A percentile compares a stretch with the other conserved stretches of the same genome.
phyloP scores from a whole-genome alignment of 2,329 filamentous ascomycete genomes.

The Pseudogymnoascus sp. region DNA sequence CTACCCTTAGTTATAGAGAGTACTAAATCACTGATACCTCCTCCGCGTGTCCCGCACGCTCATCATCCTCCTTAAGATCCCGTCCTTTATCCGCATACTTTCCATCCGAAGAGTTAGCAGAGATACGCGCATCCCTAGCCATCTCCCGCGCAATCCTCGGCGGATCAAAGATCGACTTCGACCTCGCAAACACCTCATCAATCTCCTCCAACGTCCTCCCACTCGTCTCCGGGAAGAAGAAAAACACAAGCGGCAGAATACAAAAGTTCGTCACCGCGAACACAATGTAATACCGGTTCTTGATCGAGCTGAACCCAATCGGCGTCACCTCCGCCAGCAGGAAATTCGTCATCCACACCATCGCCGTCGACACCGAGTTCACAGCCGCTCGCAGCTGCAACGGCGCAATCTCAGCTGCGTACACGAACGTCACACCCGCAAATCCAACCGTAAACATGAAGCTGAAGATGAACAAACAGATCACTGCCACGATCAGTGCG shows the following conservation, averaged over 20 bases:
- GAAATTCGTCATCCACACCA: constrained; percentile 12
- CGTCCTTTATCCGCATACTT: neutral
- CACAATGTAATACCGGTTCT: constrained; percentile 27
- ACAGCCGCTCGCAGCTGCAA: constrained; percentile 25
- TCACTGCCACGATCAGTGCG: constrained; percentile 11
- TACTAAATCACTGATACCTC: neutral
- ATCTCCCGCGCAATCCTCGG: neutral
- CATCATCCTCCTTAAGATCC: neutral
- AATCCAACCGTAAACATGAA: constrained; percentile 21
- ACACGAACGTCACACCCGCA: constrained; percentile 17
- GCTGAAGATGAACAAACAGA: constrained; percentile 19
- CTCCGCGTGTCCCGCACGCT: neutral
- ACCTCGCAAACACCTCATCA: constrained; percentile 33
- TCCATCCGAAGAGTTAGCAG: neutral
- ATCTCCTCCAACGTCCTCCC: constrained; percentile 55
- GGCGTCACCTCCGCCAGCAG: constrained; percentile 19
- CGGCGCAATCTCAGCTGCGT: constrained; percentile 11
- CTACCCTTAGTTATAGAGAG: too few relatives aligned
- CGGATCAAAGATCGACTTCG: neutral
- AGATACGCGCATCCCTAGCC: neutral
- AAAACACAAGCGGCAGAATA: constrained; percentile 44
- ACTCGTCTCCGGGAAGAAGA: constrained; percentile 56
- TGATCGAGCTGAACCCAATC: constrained; percentile 23
- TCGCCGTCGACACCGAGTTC: constrained; percentile 38
- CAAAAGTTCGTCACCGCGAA: constrained; percentile 21